A percentile compares a stretch with the other conserved stretches of the same genome.
phyloP scores from a whole-genome alignment of 169 alveolate genomes.

The Cryptosporidium baileyi region DNA sequence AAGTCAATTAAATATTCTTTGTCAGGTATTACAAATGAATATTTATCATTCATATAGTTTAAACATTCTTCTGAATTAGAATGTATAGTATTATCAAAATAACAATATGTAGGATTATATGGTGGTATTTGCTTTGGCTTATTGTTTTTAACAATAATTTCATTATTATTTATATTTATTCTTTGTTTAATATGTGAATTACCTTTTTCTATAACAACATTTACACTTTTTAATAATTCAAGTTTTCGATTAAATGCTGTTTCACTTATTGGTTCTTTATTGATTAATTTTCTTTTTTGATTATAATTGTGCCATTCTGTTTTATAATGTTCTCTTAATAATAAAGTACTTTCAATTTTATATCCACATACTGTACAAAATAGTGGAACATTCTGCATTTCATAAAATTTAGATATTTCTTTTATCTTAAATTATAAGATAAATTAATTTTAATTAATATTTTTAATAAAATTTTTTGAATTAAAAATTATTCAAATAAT shows the following conservation, averaged over 20 bases:
- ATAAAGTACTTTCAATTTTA: not conserved
- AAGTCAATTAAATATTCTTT: conserved; percentile 74
- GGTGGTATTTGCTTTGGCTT: not conserved
- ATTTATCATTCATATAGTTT: conserved; percentile 73
- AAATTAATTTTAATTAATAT: no score
- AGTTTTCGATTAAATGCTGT: conserved; percentile 71
- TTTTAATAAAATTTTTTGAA: no score
- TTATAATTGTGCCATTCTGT: conserved; percentile 87
- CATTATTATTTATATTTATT: not conserved
- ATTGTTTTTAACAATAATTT: not conserved
- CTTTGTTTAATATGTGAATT: conserved; percentile 35
- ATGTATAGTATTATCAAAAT: conserved; percentile 74
- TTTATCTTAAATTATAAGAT: not conserved
- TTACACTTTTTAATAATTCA: conserved; percentile 48
- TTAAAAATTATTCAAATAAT: no score
- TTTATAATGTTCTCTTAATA: conserved; percentile 75
- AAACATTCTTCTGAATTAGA: conserved; percentile 71
- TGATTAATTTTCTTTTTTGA: conserved; percentile 80
- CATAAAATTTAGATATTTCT: not conserved
- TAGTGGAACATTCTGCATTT: conserved; percentile 6
- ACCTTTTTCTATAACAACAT: conserved; percentile 12
- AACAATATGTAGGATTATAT: conserved; percentile 72
- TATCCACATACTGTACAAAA: conserved; percentile 64
- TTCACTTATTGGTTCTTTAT: conserved; percentile 72
- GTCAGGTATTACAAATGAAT: conserved; percentile 77